Conservation (phyloP, 1,139 yeast genomes). For the Blastobotrys apis region DNA sequence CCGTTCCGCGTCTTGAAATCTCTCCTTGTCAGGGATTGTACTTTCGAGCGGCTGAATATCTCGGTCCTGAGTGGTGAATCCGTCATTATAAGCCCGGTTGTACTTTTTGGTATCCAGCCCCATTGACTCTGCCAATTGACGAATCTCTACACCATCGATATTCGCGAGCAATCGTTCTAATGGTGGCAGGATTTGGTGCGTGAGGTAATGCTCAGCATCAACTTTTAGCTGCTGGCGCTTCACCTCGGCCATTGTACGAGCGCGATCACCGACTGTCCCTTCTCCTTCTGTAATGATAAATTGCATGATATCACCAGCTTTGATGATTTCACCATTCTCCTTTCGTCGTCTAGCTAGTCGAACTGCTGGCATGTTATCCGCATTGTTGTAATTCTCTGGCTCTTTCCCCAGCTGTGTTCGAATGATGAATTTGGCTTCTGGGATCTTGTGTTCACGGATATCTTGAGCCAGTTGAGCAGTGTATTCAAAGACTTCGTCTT, state of each 20-base stretch:
- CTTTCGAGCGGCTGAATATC: constrained; percentile 74
- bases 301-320: constrained; percentile 87
- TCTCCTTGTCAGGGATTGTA: constrained; percentile 72
- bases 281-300: constrained; percentile 61
- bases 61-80: constrained; percentile 32
- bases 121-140: constrained; percentile 68
- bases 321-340: constrained; percentile 75
- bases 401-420: constrained; percentile 41
- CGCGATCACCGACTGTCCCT: constrained; percentile 58
- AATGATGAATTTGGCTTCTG: constrained; percentile 52
- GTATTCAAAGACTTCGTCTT: constrained; percentile 67
- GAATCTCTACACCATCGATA: constrained; percentile 82
- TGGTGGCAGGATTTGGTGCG: constrained; percentile 87
- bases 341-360: constrained; percentile 83
- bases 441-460: constrained; percentile 57
- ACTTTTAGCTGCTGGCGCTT: constrained; percentile 53
- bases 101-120: constrained; percentile 71
- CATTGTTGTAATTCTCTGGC: constrained; percentile 45
- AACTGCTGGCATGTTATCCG: constrained; percentile 81
- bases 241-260: constrained; percentile 72
- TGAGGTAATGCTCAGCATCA: constrained; percentile 76
- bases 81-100: constrained; percentile 18
- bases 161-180: constrained; percentile 81
- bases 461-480: constrained; percentile 57
- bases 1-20: constrained; percentile 63